Evolutionary conservation across 2,329 filamentous ascomycete genomes (phyloP), one percentile per base, ranked within the genome.

Genomic region (Sordariomycetes sp.): DNA sequence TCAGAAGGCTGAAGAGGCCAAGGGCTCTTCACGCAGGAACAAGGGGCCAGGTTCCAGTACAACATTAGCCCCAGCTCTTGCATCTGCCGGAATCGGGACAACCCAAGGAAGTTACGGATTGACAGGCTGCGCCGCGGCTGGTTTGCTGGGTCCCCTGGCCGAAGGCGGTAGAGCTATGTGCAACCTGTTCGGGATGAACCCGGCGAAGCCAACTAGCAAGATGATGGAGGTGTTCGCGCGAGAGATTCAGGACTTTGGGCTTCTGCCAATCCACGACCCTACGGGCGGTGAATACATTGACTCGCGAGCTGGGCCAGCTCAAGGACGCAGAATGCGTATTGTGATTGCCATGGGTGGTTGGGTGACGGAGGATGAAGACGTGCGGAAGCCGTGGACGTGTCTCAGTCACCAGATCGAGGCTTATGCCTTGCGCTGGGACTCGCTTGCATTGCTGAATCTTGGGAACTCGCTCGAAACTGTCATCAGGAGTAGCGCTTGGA

Each of bases 131-230:
- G 78, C 80, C 16, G 82, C 86, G 9, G 86, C 87, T 15, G 78
- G 78, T 2, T 76, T 94, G 34, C 64, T 96, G 1, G 90, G 88
- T 9, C 72, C 79, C 14, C 68, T 95, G 49, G 82, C 86, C 3
- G 80, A 88, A 24, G 92, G 82, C 41, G 75, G 80, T 5, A 72
- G 92, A 12, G 66, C 87, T 27, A 81, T 94, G 20, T 90, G 88
- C 12, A 77, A 82, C 24, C 63, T 96, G 25, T 95, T 96, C 49
- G 92, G 92, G 8, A 85, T 92, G n/a, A 94, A 93, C 51, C 84
- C 84, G 28, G 79, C 81, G 2, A 75, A 80, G 23, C 88, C 94
- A 69, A 84, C 83, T 1, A 77, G 79, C 34, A 81, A 87, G 53
- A 86, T 88, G 68, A 83, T 95, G 69, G 86, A 94, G 43, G 70